Percentiles rank a stretch among this genome's conserved stretches.
Evolutionary conservation across 2,329 filamentous ascomycete species (phyloP).

Genomic region (Fusarium aywerte): DNA sequence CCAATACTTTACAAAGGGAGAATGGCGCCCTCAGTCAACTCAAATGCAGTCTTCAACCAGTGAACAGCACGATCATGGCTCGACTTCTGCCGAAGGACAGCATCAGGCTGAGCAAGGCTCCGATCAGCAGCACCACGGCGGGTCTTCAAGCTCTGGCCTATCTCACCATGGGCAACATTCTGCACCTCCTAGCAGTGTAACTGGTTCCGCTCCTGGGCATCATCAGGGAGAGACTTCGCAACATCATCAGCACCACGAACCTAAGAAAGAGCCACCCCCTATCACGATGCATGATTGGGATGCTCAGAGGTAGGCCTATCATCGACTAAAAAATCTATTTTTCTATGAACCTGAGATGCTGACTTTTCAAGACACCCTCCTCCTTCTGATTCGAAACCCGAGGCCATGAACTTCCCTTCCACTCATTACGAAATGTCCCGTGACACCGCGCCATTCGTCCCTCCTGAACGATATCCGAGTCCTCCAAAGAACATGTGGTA

Average conservation of each 20-base stretch:
- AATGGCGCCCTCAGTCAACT: constrained; percentile 53
- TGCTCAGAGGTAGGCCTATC: constrained; percentile 60
- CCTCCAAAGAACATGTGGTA: constrained; percentile 92
- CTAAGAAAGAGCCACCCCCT: constrained; percentile 40
- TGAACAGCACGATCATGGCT: constrained; percentile 42
- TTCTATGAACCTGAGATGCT: constrained; percentile 5
- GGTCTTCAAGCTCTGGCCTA: constrained; percentile 31
- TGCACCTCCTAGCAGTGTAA: constrained; percentile 51
- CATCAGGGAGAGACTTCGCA: constrained; percentile 33
- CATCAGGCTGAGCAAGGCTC: constrained; percentile 29
- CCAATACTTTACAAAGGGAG: constrained; percentile 66
- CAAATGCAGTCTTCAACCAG: constrained; percentile 34
- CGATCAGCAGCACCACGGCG: constrained; percentile 21
- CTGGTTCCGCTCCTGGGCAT: constrained; percentile 48
- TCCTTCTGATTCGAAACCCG: constrained; percentile 76
- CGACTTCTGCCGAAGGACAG: constrained; percentile 21
- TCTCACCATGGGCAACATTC: constrained; percentile 34
- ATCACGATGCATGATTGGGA: constrained; percentile 59
- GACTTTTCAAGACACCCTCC: constrained; percentile 66
- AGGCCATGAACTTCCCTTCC: constrained; percentile 84
- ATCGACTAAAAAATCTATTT: background rate
- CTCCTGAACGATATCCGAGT: constrained; percentile 81
- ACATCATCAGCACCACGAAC: constrained; percentile 36
- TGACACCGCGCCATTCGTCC: constrained; percentile 78
- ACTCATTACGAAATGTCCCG: constrained; percentile 86